Evolutionary conservation across 257 asterid species (phyloP).

Genomic region (Anisodus tanguticus): DNA sequence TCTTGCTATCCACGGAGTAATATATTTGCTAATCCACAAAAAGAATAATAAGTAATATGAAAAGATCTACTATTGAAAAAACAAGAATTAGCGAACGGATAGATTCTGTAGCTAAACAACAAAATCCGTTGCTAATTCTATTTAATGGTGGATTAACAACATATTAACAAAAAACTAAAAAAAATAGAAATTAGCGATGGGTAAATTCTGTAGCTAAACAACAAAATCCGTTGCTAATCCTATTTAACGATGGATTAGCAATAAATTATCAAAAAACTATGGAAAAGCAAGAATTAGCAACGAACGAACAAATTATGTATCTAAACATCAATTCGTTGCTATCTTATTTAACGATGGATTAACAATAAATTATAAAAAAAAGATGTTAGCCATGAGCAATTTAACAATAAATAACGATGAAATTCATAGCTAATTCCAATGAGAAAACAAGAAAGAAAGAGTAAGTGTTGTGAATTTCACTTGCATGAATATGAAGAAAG

Average conservation of each 20-base stretch:
- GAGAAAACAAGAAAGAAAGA: constrained; percentile 9
- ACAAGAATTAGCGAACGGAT: too few species aligned
- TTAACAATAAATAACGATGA: not conserved
- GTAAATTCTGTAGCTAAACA: not conserved
- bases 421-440: not conserved
- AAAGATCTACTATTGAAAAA: not conserved
- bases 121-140: not conserved
- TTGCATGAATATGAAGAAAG: constrained; percentile 24
- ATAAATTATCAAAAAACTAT: too few species aligned
- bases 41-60: not conserved
- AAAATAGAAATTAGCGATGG: not conserved
- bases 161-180: too few species aligned
- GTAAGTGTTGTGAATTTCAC: not conserved
- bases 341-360: not conserved
- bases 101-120: not conserved
- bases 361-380: not conserved
- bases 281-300: too few species aligned
- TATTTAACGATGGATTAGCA: too few species aligned
- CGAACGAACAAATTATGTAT: too few species aligned
- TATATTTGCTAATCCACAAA: not conserved
- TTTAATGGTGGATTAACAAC: not conserved
- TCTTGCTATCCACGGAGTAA: not conserved
- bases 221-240: not conserved
- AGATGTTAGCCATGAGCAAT: not conserved
- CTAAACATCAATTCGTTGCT: too few species aligned